Conservation (phyloP, 331 rosid genomes). For the Stylosanthes scabra region DNA sequence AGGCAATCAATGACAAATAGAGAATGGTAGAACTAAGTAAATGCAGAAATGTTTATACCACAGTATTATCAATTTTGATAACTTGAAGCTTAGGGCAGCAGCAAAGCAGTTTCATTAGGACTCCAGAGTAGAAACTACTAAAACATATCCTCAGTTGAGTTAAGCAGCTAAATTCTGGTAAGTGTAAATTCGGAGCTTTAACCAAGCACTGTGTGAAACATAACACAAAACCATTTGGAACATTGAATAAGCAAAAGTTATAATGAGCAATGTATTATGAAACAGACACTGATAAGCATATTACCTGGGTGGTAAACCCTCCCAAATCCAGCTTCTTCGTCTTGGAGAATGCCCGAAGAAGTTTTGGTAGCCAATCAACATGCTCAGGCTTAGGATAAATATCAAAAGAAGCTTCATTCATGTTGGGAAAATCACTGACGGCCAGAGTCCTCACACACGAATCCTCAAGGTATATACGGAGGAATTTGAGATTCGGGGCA, state of each 20-base stretch:
- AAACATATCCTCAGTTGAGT: no score
- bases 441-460: not conserved
- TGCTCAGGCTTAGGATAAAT: not conserved
- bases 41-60: no score
- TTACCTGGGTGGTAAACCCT: not conserved
- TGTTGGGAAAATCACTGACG: not conserved
- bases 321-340: not conserved
- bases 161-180: no score
- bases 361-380: not conserved
- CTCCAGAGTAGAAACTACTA: no score
- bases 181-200: no score
- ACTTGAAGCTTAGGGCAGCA: no score
- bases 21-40: no score
- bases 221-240: not conserved
- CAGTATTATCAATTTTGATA: no score
- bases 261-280: not conserved
- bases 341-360: not conserved
- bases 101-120: no score
- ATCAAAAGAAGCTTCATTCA: not conserved
- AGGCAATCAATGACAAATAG: no score
- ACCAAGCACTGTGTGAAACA: not conserved
- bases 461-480: not conserved
- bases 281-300: not conserved
- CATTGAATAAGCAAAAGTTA: not conserved
- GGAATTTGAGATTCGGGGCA: not conserved